A percentile compares a stretch with the other conserved stretches of the same genome.
Conservation (phyloP, 768 basidiomycete species). For the Kwoniella bestiolae region DNA sequence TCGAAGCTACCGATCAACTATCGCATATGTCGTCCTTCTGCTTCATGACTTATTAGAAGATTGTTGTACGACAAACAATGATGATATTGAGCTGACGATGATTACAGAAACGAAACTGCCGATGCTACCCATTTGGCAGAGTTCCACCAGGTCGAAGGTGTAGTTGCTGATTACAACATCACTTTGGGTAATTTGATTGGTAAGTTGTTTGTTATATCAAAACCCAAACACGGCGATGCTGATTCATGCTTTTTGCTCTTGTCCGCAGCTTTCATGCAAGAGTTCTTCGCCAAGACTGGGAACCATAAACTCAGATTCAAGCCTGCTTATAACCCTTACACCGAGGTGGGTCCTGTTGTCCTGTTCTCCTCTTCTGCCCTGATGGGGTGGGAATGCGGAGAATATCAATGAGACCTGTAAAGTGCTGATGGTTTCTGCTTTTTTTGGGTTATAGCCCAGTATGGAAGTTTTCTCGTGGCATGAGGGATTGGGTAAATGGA, state of each 20-base stretch:
- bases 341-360: slow-evolving; percentile 67
- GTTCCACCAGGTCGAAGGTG: slow-evolving; percentile 99
- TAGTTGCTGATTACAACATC: slow-evolving; percentile 89
- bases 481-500: slow-evolving; percentile 88
- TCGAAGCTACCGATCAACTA: no score
- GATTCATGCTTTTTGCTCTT: neutral
- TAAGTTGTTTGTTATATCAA: no score
- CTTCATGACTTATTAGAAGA: no score
- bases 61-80: no score
- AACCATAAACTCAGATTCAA: slow-evolving; percentile 93
- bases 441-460: slow-evolving; percentile 39
- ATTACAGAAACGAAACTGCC: slow-evolving; percentile 83
- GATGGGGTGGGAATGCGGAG: no score
- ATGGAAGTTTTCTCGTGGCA: slow-evolving; percentile 99
- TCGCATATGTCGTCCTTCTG: no score
- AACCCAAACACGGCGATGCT: no score
- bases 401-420: neutral
- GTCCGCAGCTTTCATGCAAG: slow-evolving; percentile 89
- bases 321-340: slow-evolving; percentile 98
- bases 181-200: slow-evolving; percentile 96
- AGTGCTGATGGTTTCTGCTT: neutral
- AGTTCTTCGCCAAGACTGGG: slow-evolving; percentile 98
- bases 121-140: slow-evolving; percentile 98
- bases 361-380: no score
- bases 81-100: neutral